Percentiles rank a stretch among this genome's conserved stretches.
phyloP scores from a whole-genome alignment of 352 stramenopile species.

The Globisporangium nagaii region DNA sequence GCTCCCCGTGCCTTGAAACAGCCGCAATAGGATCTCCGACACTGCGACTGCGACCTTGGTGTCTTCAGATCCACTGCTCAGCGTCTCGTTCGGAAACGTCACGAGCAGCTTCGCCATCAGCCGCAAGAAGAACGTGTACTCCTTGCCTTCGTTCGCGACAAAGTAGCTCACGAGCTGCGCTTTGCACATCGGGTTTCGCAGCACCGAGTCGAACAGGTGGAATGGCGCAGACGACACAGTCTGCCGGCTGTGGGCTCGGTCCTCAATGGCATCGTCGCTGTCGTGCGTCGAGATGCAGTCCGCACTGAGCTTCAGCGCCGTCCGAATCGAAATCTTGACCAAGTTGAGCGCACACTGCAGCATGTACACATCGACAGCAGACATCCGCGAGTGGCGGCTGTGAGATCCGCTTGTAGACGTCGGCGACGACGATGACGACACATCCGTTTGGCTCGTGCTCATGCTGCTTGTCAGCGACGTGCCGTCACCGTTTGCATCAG shows the following conservation, averaged over 20 bases:
- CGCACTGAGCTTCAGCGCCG: constrained; percentile 55
- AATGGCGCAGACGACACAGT: constrained; percentile 45
- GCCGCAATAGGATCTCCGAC: constrained; percentile 30
- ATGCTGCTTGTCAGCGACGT: constrained; percentile 2
- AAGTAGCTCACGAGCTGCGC: constrained; percentile 55
- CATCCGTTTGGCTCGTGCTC: neutral
- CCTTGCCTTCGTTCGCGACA: constrained; percentile 44
- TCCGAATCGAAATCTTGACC: constrained; percentile 49
- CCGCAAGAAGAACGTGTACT: constrained; percentile 65
- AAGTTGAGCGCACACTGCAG: constrained; percentile 58
- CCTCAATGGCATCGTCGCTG: constrained; percentile 17
- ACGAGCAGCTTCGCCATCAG: constrained; percentile 59
- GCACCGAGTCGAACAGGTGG: constrained; percentile 35
- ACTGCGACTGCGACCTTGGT: constrained; percentile 31
- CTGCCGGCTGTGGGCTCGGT: constrained; percentile 10
- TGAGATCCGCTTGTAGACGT: neutral
- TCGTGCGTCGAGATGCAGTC: constrained; percentile 47
- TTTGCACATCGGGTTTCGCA: constrained; percentile 43
- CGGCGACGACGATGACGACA: neutral
- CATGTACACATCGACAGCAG: constrained; percentile 37
- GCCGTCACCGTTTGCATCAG: neutral
- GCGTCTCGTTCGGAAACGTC: constrained; percentile 36
- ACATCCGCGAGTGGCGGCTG: neutral
- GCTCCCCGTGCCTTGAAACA: constrained; percentile 36
- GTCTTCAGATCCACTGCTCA: constrained; percentile 18